Conservation (phyloP, 495 filamentous ascomycete genomes). For the Amphirosellinia nigrospora region DNA sequence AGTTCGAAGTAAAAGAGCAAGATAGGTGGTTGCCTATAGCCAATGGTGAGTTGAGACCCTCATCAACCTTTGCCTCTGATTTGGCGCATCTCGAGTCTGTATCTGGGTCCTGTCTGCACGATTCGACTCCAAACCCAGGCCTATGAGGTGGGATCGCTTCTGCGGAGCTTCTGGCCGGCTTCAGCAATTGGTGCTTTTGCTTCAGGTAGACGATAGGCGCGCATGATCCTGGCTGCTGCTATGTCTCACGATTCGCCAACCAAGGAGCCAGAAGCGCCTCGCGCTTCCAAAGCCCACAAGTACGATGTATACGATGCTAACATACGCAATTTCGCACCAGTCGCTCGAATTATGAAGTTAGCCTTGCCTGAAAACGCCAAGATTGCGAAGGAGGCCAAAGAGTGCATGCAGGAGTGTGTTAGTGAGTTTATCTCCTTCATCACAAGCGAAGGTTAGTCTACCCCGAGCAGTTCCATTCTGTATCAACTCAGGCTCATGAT, state of each 20-base stretch:
- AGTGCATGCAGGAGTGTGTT: constrained; percentile 99
- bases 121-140: constrained; percentile 32
- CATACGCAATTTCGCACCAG: constrained; percentile 86
- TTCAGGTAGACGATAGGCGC: constrained; percentile 42
- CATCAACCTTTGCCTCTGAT: constrained; percentile 45
- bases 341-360: constrained; percentile 98
- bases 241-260: constrained; percentile 63
- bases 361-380: constrained; percentile 98
- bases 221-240: constrained; percentile 40
- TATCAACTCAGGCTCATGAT: constrained; percentile 34
- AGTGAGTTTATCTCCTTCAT: constrained; percentile 99
- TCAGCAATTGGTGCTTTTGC: constrained; percentile 45
- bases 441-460: constrained; percentile 86
- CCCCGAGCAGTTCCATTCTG: constrained; percentile 24
- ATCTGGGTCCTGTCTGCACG: constrained; percentile 49
- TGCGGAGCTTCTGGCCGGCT: constrained; percentile 40
- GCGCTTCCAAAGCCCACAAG: constrained; percentile 54
- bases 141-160: constrained; percentile 39
- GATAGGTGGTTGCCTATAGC: constrained; percentile 99
- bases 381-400: constrained; percentile 98
- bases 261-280: constrained; percentile 52
- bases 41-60: constrained; percentile 81
- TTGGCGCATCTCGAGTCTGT: constrained; percentile 59
- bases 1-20: constrained; percentile 99
- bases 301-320: constrained; percentile 77